phyloP scores from a whole-genome alignment of 352 stramenopile genomes.

The Porosira glacialis region DNA sequence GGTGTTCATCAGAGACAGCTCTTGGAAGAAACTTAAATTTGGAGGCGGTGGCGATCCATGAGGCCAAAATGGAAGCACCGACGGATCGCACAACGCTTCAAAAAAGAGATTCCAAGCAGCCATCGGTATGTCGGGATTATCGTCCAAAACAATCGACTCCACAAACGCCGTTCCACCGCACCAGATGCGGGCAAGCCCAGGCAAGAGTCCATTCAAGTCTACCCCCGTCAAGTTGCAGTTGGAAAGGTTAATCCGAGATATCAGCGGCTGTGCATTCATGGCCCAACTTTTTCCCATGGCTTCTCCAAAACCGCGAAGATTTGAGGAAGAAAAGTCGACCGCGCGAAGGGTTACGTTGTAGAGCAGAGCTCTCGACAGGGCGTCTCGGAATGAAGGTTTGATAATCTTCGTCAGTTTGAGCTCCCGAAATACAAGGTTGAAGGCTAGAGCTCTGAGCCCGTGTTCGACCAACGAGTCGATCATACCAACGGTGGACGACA shows the following conservation, averaged over 20 bases:
- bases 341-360: slow-evolving; percentile 30
- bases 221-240: slow-evolving; percentile 14
- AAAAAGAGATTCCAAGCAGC: slow-evolving; percentile 12
- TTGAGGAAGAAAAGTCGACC: slow-evolving; percentile 9
- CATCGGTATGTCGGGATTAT: slow-evolving; percentile 6
- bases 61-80: not conserved
- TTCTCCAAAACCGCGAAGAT: slow-evolving; percentile 7
- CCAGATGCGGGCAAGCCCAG: slow-evolving; percentile 19
- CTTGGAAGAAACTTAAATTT: slow-evolving; percentile 18
- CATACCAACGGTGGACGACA: not conserved
- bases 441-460: slow-evolving; percentile 5
- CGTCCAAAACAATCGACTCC: slow-evolving; percentile 13
- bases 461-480: not conserved
- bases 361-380: slow-evolving; percentile 1
- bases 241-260: slow-evolving; percentile 24
- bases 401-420: slow-evolving; percentile 3
- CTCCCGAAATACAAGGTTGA: slow-evolving; percentile 35
- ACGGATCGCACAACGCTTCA: slow-evolving; percentile 14
- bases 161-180: slow-evolving; percentile 24
- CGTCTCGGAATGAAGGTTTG: slow-evolving; percentile 1
- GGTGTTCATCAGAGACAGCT: slow-evolving; percentile 11
- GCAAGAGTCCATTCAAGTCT: slow-evolving; percentile 8
- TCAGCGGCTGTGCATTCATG: slow-evolving; percentile 23
- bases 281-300: slow-evolving; percentile 1
- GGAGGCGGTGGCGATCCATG: slow-evolving; percentile 11